phyloP scores from a whole-genome alignment of 2,329 filamentous ascomycete genomes.

The Hypoxylon sp. region DNA sequence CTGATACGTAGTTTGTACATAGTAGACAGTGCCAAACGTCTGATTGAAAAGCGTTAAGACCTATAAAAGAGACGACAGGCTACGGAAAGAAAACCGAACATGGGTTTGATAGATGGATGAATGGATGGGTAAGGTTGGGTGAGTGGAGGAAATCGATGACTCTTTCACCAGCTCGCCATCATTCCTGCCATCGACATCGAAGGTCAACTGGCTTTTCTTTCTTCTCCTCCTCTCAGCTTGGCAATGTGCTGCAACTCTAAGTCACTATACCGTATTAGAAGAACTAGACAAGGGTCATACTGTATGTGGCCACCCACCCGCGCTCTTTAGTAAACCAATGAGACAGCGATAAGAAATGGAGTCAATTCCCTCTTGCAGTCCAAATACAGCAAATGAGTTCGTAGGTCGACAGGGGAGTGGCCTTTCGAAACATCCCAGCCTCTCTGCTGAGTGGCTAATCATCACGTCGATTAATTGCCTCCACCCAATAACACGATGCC shows the following conservation, averaged over 20 bases:
- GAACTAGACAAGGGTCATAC: constrained; percentile 26
- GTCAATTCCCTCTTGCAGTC: constrained; percentile 16
- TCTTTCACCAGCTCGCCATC: constrained; percentile 29
- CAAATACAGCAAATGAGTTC: not conserved
- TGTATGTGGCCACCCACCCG: constrained; percentile 19
- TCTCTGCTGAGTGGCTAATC: constrained; percentile 29
- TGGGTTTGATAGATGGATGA: constrained; percentile 9
- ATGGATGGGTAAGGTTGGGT: not conserved
- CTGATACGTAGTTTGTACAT: not conserved
- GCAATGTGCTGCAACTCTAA: constrained; percentile 22
- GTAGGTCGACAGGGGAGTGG: constrained; percentile 27
- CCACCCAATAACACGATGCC: constrained; percentile 8
- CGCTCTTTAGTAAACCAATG: constrained; percentile 33
- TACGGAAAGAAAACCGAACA: not conserved
- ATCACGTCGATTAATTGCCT: constrained; percentile 14
- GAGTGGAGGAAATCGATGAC: constrained; percentile 27
- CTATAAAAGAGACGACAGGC: constrained; percentile 20
- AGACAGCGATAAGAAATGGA: not conserved
- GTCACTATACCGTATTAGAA: constrained; percentile 36
- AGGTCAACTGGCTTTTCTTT: constrained; percentile 13
- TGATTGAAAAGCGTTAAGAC: constrained; percentile 7
- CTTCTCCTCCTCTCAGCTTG: constrained; percentile 31
- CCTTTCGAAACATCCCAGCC: constrained; percentile 27
- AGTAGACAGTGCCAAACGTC: constrained; percentile 1
- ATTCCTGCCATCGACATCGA: constrained; percentile 24